These are phyloP conservation scores for Diaporthe eres DNA, from an alignment of 2,329 filamentous ascomycete species.

Conservation along the genomic window DNA sequence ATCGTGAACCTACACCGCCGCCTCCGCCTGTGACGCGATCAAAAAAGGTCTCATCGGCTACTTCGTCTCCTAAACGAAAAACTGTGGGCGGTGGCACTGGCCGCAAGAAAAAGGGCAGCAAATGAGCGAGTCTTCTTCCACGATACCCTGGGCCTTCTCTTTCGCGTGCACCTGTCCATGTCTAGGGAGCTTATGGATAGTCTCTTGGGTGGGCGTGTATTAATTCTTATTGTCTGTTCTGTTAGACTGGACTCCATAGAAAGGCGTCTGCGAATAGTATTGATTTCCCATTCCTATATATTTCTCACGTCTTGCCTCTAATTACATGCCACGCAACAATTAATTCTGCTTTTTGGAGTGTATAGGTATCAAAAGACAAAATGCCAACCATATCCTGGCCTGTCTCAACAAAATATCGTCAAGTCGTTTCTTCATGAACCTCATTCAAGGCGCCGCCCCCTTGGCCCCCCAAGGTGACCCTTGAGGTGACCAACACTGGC, in stretches of 20 bases:
- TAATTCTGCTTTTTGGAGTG: constrained; percentile 1
- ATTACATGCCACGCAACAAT: neutral
- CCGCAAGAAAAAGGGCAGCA: constrained; percentile 46
- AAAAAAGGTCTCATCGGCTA: constrained; percentile 53
- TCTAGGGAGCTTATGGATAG: constrained; percentile 4
- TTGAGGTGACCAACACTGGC: neutral
- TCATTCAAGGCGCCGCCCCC: neutral
- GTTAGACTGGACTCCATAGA: constrained; percentile 27
- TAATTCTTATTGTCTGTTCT: constrained; percentile 22
- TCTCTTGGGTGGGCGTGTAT: neutral
- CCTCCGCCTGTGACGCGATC: constrained; percentile 45
- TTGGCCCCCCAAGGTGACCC: neutral
- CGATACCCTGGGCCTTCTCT: constrained; percentile 25
- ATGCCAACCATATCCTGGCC: neutral
- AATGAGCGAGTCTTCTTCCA: constrained; percentile 34
- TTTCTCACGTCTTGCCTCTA: neutral
- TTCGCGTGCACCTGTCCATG: constrained; percentile 2
- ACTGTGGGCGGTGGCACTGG: constrained; percentile 47
- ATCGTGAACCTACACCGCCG: constrained; percentile 43
- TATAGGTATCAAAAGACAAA: constrained; percentile 36
- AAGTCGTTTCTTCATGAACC: constrained; percentile 31
- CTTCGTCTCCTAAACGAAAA: constrained; percentile 56
- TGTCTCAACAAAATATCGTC: neutral
- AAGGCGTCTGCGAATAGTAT: constrained; percentile 31
- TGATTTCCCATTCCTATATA: neutral